Base-by-base conservation (phyloP, 768 basidiomycete species). In the Udeniomyces megalosporus region DNA sequence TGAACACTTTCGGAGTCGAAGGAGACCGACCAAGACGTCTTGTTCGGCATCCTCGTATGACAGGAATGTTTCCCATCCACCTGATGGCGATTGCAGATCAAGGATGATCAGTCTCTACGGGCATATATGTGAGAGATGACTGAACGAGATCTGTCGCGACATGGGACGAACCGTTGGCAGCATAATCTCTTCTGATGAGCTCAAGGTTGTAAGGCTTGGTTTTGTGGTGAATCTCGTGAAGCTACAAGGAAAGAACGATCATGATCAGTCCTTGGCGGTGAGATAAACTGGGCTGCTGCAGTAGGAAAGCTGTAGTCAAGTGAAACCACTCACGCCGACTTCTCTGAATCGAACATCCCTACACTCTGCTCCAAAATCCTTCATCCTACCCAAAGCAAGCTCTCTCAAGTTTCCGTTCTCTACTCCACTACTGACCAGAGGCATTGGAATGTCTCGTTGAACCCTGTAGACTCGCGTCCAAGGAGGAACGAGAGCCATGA, bases 381-480 rank as follows among this genome's bases (percentile, higher is more conserved):
- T 96, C 92, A 99, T 93, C 38, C 95, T 82, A 67, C 90, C 92
- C 34, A 97, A 77, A 46, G 95, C 93, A 45, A 99, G 78, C 74
- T 99, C 95, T 58, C 95, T 83, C 64, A 99, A 76, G 73, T 99
- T 99, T 0, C 95, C 95, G 73, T 96, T 97, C 73, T 97, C 93
- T 69, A 92, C 96, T 4, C 95, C 93, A 66, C 90, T 95, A 6
- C 88, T 86, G 7, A 99, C 93, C 10, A 99, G 79, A 12, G 95
- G 95, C 54, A 97, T 80, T 0, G 95, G 95, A 67, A 99, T 97
- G 74, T 99, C 95, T 72, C 91, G 91, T 71, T 99, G 95, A 42
- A 99, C 95, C 17, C 95, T 85, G 74, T 97, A 99, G 29, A 99
- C 92, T 67, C 95, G 76, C 49, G 95, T 99, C 95, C 95, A 99